Conservation (phyloP, 2,329 filamentous ascomycete genomes). For the Orbilia oligospora region DNA sequence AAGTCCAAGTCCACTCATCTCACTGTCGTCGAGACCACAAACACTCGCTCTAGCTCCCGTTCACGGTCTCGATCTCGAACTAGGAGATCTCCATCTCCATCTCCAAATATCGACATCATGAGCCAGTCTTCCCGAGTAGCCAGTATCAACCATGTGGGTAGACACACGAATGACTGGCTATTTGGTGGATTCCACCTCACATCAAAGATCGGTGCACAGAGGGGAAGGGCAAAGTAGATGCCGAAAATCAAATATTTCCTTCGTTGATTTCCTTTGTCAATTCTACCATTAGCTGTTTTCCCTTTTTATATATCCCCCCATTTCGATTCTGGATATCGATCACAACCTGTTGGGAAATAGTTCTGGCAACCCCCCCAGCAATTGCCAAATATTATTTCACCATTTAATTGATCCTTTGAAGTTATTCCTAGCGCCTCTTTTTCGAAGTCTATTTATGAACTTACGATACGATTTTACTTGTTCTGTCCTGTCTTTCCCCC, state of each 20-base stretch:
- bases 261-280: not conserved
- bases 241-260: conserved; percentile 4
- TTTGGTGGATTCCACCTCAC: conserved; percentile 60
- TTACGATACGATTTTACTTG: conserved; percentile 13
- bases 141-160: conserved; percentile 58
- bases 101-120: conserved; percentile 40
- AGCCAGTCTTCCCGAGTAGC: conserved; percentile 45
- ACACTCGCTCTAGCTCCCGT: conserved; percentile 31
- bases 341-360: conserved; percentile 6
- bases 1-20: conserved; percentile 49
- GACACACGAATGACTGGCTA: conserved; percentile 60
- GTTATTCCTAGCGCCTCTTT: conserved; percentile 4
- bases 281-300: not conserved
- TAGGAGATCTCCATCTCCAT: conserved; percentile 31
- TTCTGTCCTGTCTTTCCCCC: conserved; percentile 2
- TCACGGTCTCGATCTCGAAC: conserved; percentile 28
- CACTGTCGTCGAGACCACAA: conserved; percentile 33
- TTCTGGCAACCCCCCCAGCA: conserved; percentile 7
- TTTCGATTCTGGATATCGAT: conserved; percentile 2
- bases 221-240: conserved; percentile 45
- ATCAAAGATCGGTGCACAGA: conserved; percentile 50
- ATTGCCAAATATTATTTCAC: conserved; percentile 11
- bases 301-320: conserved; percentile 1
- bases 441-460: conserved; percentile 4
- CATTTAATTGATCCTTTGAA: conserved; percentile 1